Base-by-base conservation (phyloP, 345 rosid genomes). In the Triadica sebifera region DNA sequence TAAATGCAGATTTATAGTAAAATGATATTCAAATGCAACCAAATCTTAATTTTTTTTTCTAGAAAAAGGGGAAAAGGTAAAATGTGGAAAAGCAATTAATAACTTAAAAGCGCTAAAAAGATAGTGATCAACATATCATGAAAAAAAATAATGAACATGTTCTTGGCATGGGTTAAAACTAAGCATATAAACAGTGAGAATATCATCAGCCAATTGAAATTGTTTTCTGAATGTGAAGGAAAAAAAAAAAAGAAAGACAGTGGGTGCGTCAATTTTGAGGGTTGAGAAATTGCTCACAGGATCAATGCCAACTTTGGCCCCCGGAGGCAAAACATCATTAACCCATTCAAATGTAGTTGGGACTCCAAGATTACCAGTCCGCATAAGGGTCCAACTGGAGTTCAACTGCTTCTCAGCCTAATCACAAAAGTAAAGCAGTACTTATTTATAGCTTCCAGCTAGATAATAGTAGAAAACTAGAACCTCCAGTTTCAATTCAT, bases 351-450 rank as follows among this genome's bases (percentile, higher is more conserved):
- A 86, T n/a, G 93, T 76, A 6, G 93, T 81, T 1, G 92, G 97
- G 68, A 94, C 91, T 84, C 98, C 97, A n/a, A 74, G 79, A 74
- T 89, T 92, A 77, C 97, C 98, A 69, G 97, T 87, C 59, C 97
- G 91, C 98, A 92, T 94, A 75, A 94, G 97, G 72, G 73, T 91
- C 98, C 98, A 94, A 79, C 85, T 82, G 61, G 97, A 73, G 77
- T 74, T 87, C 71, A 92, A 81, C 70, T 94, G 97, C 83, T 91
- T 87, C 87, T 92, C 95, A 46, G 97, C 98, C 98, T 94, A 83
- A 76, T 41, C 20, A 72, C 22, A 78, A 69, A 56, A 34, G 52
- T 19, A 64, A 70, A 43, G 10, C 45, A 61, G 29, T 17, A 17
- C 63, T 34, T 39, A 47, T 57, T 17, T 49, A 39, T 17, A 55